Base-by-base conservation (phyloP, 164 flowering plant species). In the Hamamelis virginiana region DNA sequence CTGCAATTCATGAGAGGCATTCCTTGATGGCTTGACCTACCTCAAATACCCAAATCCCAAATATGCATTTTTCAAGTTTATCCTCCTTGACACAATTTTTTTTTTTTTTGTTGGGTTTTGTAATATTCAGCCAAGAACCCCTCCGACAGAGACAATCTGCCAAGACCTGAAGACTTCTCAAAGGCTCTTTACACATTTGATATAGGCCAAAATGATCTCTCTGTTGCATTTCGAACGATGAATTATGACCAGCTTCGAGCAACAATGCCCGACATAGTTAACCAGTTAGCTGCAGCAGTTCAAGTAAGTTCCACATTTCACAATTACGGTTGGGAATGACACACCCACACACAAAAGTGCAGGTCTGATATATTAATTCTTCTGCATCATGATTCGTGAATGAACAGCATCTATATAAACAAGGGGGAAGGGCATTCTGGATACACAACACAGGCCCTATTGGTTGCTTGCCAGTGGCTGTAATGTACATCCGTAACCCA, bases 381-480 rank as follows among this genome's bases (percentile, higher is more conserved):
- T 33, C 41, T 33, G 41, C 4, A 6, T 33, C 41, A 33, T 33
- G 41, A n/a, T n/a, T n/a, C n/a, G n/a, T n/a, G n/a, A n/a, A n/a
- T n/a, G n/a, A n/a, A 51, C 84, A 86, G 90, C 65, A 72, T 66
- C 38, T 88, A 27, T 82, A 88, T 71, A 41, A 74, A 52, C 74
- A 70, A 73, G 92, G 92, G 18, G 90, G 85, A 38, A 81, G 88
- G 67, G 2, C 85, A 22, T 88, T 86, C 52, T 86, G 92, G 92
- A 80, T 88, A 62, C 90, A 86, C 69, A 88, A 86, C 80, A 83
- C 90, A 6, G 90, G 90, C 1, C 89, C 92, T 0, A 47, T 84
- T 23, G 92, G 92, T 50, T 88, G 90, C 77, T 70, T 86, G 59
- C 92, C 92, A 3, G 81, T 80, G 48, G 26, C 69, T 12, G 53